Base-by-base conservation (phyloP, 805 yeast species). In the Candida railenensis region DNA sequence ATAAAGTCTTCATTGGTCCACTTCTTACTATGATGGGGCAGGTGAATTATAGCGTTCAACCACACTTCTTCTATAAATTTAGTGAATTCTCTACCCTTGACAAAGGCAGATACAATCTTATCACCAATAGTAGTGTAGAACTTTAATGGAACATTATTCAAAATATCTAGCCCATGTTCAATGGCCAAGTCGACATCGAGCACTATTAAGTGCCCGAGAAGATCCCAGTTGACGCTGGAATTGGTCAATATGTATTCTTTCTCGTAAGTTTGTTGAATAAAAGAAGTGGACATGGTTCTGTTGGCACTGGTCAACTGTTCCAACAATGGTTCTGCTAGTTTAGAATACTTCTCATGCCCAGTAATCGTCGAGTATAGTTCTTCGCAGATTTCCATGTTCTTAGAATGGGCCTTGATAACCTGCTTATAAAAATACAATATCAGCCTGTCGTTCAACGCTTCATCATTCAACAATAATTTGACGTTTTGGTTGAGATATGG, bases 141-240 rank as follows among this genome's bases (percentile, higher is more conserved):
- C 1, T 42, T 45, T 15, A 48, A 7, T 43, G 45, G 9, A 4
- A 55, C 39, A 7, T 40, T 51, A 1, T 49, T 48, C 45, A 76
- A 53, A 2, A 77, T 66, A 14, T 57, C 49, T 2, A 61, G 57
- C n/a, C 71, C 56, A 47, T 73, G 70, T 22, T 71, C 61, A 14
- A 78, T 64, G n/a, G 85, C 83, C 43, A 85, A 65, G 46, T 81
- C 85, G 2, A 81, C 69, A 59, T 84, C 85, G 44, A 83, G 69
- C 22, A 69, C 69, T 12, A 84, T 55, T 3, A 84, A 63, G 32
- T 76, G 67, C 1, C 62, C 65, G 3, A 85, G 58, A 44, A 85
- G 61, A 1, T 56, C 52, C 79, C 81, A 78, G 47, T 74, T 73
- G 22, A 69, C 50, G 2, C 53, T 37, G 1, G 53, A 43, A 11